Conservation (phyloP, 768 basidiomycete genomes). For the Phlegmacium glaucopus region DNA sequence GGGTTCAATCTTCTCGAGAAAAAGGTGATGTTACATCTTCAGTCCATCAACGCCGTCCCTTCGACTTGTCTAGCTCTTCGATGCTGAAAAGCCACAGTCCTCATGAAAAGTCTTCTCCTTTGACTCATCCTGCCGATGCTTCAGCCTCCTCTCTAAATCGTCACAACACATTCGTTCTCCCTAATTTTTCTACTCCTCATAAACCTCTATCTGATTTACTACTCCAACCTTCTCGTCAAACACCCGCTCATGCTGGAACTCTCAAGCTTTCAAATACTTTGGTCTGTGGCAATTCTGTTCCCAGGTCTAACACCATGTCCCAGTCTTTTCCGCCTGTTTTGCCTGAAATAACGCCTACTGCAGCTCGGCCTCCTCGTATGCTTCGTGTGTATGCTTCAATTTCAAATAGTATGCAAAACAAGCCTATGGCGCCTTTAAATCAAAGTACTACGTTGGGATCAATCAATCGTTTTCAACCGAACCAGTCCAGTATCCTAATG, state of each 20-base stretch:
- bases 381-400: conserved; percentile 9
- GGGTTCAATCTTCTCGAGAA: no score
- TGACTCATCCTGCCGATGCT: neutral
- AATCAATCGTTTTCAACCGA: no score
- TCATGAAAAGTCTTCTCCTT: no score
- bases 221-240: neutral
- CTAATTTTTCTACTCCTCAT: conserved; percentile 11
- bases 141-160: neutral
- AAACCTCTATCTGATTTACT: conserved; percentile 9
- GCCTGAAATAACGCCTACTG: conserved; percentile 9
- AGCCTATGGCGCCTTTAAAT: no score
- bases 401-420: neutral
- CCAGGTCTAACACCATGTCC: conserved; percentile 1
- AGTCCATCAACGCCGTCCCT: no score
- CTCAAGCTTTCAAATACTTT: neutral
- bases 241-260: neutral
- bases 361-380: conserved; percentile 13
- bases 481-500: no score
- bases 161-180: conserved; percentile 1
- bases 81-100: no score
- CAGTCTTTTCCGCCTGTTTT: neutral
- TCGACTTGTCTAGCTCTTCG: neutral
- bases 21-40: no score
- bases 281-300: neutral
- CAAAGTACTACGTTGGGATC: no score